Evolutionary conservation across 371 early-diverging fungal genomes (phyloP).

Genomic region (Gilbertella persicaria): DNA sequence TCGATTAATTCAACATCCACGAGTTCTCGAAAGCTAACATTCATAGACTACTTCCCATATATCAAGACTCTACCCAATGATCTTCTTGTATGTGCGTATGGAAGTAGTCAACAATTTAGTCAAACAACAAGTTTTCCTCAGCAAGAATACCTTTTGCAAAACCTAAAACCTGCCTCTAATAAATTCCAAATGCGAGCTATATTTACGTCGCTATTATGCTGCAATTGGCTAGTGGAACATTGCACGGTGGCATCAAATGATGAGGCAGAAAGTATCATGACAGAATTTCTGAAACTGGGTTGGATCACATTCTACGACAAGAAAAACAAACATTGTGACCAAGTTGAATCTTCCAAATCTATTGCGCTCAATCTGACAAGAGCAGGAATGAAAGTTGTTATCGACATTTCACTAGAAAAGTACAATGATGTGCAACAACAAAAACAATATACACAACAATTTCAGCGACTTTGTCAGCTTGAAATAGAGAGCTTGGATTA

Average conservation of each 20-base stretch:
- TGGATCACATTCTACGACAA: slow-evolving; percentile 49
- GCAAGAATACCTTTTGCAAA: slow-evolving; percentile 23
- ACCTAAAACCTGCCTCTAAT: slow-evolving; percentile 17
- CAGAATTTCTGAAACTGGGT: slow-evolving; percentile 44
- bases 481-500: not conserved
- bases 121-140: slow-evolving; percentile 13
- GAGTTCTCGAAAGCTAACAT: not conserved
- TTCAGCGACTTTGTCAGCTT: not conserved
- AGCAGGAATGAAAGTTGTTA: slow-evolving; percentile 17
- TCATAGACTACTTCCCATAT: slow-evolving; percentile 19
- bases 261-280: slow-evolving; percentile 54
- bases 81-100: slow-evolving; percentile 3
- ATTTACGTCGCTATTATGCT: slow-evolving; percentile 21
- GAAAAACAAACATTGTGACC: slow-evolving; percentile 17
- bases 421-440: slow-evolving; percentile 10
- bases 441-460: not conserved
- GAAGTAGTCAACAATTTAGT: slow-evolving; percentile 12
- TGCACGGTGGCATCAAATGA: slow-evolving; percentile 54
- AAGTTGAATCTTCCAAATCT: slow-evolving; percentile 19
- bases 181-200: slow-evolving; percentile 27
- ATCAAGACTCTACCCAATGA: slow-evolving; percentile 8
- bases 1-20: not conserved
- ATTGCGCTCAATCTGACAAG: slow-evolving; percentile 13
- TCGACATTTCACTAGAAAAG: slow-evolving; percentile 13
- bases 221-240: slow-evolving; percentile 56